phyloP scores from a whole-genome alignment of 192 early-diverging fungal species.

The Radiomyces spectabilis region DNA sequence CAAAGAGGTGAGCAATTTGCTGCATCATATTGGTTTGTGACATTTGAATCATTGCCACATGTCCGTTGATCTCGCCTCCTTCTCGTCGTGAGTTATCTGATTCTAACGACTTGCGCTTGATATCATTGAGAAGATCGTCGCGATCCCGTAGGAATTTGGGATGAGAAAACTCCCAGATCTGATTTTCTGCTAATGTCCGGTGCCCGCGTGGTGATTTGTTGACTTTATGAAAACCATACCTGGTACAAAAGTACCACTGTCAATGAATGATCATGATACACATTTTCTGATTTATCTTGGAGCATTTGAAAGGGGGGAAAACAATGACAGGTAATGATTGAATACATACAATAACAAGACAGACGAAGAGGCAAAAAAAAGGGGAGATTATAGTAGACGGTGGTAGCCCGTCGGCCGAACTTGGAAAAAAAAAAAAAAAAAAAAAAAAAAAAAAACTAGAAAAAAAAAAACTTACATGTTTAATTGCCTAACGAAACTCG shows the following conservation, averaged over 20 bases:
- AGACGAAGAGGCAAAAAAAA: too few relatives aligned
- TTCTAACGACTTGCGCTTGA: constrained; percentile 89
- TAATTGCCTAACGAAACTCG: constrained; percentile 82
- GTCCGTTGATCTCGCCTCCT: constrained; percentile 66
- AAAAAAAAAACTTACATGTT: constrained; percentile 54
- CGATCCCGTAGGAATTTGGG: constrained; percentile 72
- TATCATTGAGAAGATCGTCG: constrained; percentile 78
- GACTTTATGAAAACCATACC: constrained; percentile 86
- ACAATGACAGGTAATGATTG: too few relatives aligned
- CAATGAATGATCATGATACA: neutral
- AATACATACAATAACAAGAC: neutral
- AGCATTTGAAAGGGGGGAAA: too few relatives aligned
- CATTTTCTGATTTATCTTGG: neutral
- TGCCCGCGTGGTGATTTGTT: constrained; percentile 85
- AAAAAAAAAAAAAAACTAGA: neutral
- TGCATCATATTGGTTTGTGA: constrained; percentile 68
- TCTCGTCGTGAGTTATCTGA: constrained; percentile 53
- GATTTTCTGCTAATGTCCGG: constrained; percentile 79
- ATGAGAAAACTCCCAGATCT: constrained; percentile 89
- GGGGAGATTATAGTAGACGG: too few relatives aligned
- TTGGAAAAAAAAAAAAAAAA: constrained; percentile 6
- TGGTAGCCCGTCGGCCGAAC: neutral
- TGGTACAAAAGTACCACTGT: constrained; percentile 7
- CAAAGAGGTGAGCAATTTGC: constrained; percentile 67
- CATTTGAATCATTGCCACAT: constrained; percentile 71